Evolutionary conservation across 2,329 filamentous ascomycete species (phyloP).

Genomic region (Fusarium burgessii): DNA sequence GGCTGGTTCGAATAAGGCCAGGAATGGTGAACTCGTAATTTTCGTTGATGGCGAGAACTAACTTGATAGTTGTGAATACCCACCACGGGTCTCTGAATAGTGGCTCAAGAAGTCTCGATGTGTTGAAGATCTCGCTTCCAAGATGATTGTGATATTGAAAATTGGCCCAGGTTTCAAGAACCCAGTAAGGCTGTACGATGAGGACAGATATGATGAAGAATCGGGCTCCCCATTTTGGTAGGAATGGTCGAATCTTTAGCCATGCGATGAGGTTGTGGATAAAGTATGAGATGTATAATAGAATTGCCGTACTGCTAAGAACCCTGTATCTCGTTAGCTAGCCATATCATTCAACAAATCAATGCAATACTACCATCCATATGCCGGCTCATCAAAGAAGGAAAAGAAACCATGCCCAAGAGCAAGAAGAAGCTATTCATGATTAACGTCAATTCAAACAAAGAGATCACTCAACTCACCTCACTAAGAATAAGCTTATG

Average conservation of each 20-base stretch:
- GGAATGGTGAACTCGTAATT: constrained; percentile 33
- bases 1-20: constrained; percentile 14
- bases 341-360: accelerated
- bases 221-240: constrained; percentile 23
- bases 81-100: constrained; percentile 29
- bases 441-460: background rate
- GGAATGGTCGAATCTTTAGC: constrained; percentile 26
- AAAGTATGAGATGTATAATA: constrained; percentile 28
- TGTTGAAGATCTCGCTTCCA: constrained; percentile 15
- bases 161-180: constrained; percentile 33
- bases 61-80: constrained; percentile 26
- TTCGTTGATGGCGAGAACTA: constrained; percentile 27
- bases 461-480: background rate
- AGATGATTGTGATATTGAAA: constrained; percentile 34
- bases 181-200: constrained; percentile 25
- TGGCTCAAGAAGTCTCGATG: constrained; percentile 16
- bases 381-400: constrained; percentile 27
- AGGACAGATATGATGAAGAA: constrained; percentile 21
- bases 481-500: constrained; percentile 34
- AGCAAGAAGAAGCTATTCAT: constrained; percentile 13
- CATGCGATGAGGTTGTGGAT: constrained; percentile 31
- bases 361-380: constrained; percentile 16
- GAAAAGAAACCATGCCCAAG: constrained; percentile 28
- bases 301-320: constrained; percentile 23
- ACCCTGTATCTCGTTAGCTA: background rate